Evolutionary conservation across 768 basidiomycete species (phyloP), one percentile per base, ranked within the genome.

Genomic region (Pisolithus tinctorius): DNA sequence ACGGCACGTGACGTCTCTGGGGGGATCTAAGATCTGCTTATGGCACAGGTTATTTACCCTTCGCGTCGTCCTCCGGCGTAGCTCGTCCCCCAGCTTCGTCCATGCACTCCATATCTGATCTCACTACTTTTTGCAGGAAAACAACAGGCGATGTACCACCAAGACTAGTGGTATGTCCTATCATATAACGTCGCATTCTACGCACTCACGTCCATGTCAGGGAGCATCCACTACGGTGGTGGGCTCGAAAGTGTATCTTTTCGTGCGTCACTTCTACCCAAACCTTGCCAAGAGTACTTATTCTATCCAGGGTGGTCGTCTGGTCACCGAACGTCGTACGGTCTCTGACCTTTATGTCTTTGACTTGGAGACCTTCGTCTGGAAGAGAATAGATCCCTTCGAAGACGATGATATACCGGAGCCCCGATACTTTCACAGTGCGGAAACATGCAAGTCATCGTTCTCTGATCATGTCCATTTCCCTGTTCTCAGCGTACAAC

Each of bases 391-490:
- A 8, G 68, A 71, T 1, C 74, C 80, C 16, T 74, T 72, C 48
- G 71, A 76, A 1, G 86, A 84, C 50, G 86, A 88, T 58, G 77
- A 83, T 45, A 71, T 84, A 9, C 93, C 95, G 0, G 76, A 80
- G 44, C 80, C 93, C 25, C 82, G 96, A 39, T 99, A 99, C 66
- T 99, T 99, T 64, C 96, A 99, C 69, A 91, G 87, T 55, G 81
- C 90, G 11, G 93, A 96, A 69, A 70, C 83, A 51, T 95, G 88
- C 84, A 65, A 60, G 80, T 54, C 48, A 11, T 34, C 11, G 34
- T 9, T 7, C 9, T 16, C 27, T 20, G 23, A 17, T 40, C 30
- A 30, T 49, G 10, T 34, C 48, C 27, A 47, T 8, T 47, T 49
- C 36, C 26, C 53, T 37, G 13, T 58, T 26, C 53, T 57, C 52